phyloP scores from a whole-genome alignment of 805 yeast genomes.

The Scheffersomyces coipomensis region DNA sequence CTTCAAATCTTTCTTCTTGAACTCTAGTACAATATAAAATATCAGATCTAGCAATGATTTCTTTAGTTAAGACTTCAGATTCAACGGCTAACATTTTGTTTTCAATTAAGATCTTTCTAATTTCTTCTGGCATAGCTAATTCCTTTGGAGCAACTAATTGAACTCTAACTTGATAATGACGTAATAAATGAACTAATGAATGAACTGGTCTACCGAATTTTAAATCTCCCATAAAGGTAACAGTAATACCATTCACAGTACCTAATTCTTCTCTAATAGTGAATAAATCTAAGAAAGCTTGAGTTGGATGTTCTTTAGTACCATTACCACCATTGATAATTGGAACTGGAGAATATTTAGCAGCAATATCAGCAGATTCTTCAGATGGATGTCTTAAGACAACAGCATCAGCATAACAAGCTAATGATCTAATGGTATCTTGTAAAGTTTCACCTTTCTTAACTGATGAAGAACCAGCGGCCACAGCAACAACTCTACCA shows the following conservation, averaged over 20 bases:
- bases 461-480: slow-evolving; percentile 86
- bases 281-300: slow-evolving; percentile 94
- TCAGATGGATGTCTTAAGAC: slow-evolving; percentile 96
- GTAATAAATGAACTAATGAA: slow-evolving; percentile 85
- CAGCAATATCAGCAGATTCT: slow-evolving; percentile 89
- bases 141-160: slow-evolving; percentile 91
- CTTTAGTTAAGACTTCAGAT: slow-evolving; percentile 76
- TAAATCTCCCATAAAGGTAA: slow-evolving; percentile 98
- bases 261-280: slow-evolving; percentile 99
- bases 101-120: slow-evolving; percentile 63
- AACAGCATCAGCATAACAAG: slow-evolving; percentile 94
- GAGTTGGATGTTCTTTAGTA: slow-evolving; percentile 97
- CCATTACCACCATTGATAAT: slow-evolving; percentile 98
- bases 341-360: slow-evolving; percentile 95
- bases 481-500: slow-evolving; percentile 90
- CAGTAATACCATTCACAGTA: slow-evolving; percentile 95
- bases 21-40: slow-evolving; percentile 97
- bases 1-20: slow-evolving; percentile 91
- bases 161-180: slow-evolving; percentile 88
- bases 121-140: slow-evolving; percentile 74
- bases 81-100: slow-evolving; percentile 73
- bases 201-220: slow-evolving; percentile 98
- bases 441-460: slow-evolving; percentile 98
- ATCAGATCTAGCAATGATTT: slow-evolving; percentile 84
- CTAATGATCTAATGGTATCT: slow-evolving; percentile 92